phyloP scores from a whole-genome alignment of 371 early-diverging fungal species.

The Syncephalastrum monosporum region DNA sequence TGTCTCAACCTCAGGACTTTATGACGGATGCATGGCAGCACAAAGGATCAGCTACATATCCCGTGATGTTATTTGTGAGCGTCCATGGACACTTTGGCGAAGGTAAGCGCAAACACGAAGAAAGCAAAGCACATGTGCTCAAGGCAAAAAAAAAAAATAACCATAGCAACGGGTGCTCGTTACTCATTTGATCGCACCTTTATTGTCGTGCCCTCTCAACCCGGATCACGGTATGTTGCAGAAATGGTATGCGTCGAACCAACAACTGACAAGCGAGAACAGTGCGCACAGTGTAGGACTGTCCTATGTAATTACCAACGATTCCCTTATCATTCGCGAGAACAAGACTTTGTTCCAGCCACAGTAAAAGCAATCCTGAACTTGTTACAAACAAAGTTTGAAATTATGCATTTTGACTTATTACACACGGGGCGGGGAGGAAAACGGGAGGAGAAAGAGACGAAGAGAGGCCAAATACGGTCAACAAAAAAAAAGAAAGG shows the following conservation, averaged over 20 bases:
- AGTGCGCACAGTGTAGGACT: background rate
- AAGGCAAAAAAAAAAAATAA: background rate
- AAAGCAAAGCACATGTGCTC: background rate
- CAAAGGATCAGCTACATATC: slow-evolving; percentile 20
- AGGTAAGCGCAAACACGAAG: slow-evolving; percentile 14
- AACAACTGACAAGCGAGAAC: background rate
- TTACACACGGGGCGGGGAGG: too few relatives aligned
- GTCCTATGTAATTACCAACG: background rate
- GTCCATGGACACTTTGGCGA: slow-evolving; percentile 60
- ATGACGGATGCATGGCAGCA: slow-evolving; percentile 61
- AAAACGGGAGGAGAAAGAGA: background rate
- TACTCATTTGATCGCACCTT: slow-evolving; percentile 57
- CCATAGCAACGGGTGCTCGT: slow-evolving; percentile 16
- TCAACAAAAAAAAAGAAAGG: too few relatives aligned
- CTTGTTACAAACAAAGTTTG: background rate
- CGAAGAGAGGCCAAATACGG: background rate
- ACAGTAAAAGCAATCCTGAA: background rate
- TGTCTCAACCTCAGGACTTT: slow-evolving; percentile 41
- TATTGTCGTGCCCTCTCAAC: slow-evolving; percentile 50
- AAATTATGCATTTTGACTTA: too few relatives aligned
- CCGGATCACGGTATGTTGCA: slow-evolving; percentile 42
- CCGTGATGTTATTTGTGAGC: slow-evolving; percentile 43
- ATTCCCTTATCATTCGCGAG: background rate
- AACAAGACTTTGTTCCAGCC: too few relatives aligned
- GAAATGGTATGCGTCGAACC: background rate